Conservation (phyloP, 1,284 basidiomycete species). For the Trichosporon coremiiforme region DNA sequence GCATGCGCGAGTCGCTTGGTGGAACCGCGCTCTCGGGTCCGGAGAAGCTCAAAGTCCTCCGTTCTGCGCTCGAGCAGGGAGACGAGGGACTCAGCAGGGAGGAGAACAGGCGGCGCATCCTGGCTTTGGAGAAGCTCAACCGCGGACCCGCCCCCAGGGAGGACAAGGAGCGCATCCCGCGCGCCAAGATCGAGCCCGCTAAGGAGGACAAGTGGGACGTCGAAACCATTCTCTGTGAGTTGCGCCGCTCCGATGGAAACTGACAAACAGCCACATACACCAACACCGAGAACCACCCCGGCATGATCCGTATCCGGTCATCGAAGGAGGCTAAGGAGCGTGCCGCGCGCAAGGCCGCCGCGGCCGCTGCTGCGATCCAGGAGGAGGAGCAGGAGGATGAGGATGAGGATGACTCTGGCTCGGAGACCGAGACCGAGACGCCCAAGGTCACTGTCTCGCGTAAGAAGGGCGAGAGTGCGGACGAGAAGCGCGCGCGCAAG, state of each 20-base stretch:
- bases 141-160: conserved; percentile 57
- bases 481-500: conserved; percentile 87
- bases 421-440: conserved; percentile 52
- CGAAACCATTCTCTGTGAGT: conserved; percentile 86
- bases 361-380: conserved; percentile 30
- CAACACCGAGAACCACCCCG: conserved; percentile 91
- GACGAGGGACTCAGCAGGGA: conserved; percentile 46
- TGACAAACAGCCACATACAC: conserved; percentile 76
- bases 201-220: conserved; percentile 88
- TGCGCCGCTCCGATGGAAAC: neutral
- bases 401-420: conserved; percentile 55
- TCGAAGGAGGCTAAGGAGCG: conserved; percentile 53
- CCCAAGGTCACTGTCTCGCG: conserved; percentile 62
- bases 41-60: conserved; percentile 76
- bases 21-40: conserved; percentile 65
- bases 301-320: conserved; percentile 71
- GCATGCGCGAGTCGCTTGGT: conserved; percentile 72
- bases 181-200: conserved; percentile 59
- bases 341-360: conserved; percentile 33
- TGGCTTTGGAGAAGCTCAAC: conserved; percentile 61
- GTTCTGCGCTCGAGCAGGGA: conserved; percentile 74
- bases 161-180: conserved; percentile 44
- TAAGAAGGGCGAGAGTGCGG: conserved; percentile 74
- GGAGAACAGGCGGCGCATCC: conserved; percentile 64
- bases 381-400: conserved; percentile 39